Conservation (phyloP, 1,284 basidiomycete species). For the Malassezia vespertilionis region DNA sequence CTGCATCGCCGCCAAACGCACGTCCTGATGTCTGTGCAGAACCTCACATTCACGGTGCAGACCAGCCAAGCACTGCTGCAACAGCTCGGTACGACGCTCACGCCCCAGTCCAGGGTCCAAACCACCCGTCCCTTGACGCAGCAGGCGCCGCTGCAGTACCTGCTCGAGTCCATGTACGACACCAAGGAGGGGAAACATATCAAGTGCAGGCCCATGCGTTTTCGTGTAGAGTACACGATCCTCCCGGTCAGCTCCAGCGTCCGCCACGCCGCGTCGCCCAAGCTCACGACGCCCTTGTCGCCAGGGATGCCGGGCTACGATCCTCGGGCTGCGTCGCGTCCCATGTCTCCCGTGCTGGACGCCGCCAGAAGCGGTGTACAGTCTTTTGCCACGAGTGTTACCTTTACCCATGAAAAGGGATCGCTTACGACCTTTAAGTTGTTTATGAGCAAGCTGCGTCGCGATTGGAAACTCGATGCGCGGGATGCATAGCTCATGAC, state of each 20-base stretch:
- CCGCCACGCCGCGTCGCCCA: conserved; percentile 2
- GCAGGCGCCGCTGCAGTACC: conserved; percentile 30
- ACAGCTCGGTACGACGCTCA: conserved; percentile 13
- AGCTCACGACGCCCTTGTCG: not conserved
- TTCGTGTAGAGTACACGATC: conserved; percentile 42
- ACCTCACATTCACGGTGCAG: conserved; percentile 56
- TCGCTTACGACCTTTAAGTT: conserved; percentile 67
- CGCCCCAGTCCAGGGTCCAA: conserved; percentile 5
- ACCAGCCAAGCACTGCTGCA: conserved; percentile 61
- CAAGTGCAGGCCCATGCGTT: conserved; percentile 37
- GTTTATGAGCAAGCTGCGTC: conserved; percentile 61
- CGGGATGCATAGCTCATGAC: too few relatives aligned
- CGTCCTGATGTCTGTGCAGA: conserved; percentile 49
- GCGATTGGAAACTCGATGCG: conserved; percentile 56
- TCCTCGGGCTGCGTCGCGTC: conserved; percentile 10
- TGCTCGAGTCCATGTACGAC: conserved; percentile 30
- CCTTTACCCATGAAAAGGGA: conserved; percentile 76
- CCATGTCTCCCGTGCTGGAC: conserved; percentile 14
- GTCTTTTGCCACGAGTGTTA: conserved; percentile 53
- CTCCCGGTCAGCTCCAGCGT: conserved; percentile 29
- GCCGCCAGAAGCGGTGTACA: conserved; percentile 15
- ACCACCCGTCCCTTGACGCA: conserved; percentile 17
- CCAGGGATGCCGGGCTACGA: conserved; percentile 15
- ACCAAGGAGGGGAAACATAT: conserved; percentile 23
- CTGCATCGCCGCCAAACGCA: conserved; percentile 69